Evolutionary conservation across 495 filamentous ascomycete species (phyloP).

Genomic region (Penicillium coffeae): DNA sequence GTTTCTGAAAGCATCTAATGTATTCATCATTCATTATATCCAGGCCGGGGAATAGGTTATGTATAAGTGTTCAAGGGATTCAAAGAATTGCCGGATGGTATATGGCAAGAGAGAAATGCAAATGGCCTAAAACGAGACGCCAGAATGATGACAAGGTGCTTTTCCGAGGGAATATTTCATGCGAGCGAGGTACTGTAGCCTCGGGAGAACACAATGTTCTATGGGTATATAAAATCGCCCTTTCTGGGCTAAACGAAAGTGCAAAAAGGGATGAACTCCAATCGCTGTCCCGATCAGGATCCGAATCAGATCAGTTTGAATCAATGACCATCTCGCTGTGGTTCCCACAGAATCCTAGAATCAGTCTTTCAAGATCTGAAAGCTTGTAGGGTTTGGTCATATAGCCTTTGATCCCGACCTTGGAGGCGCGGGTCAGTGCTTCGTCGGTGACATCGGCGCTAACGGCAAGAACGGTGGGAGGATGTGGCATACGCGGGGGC

Average conservation of each 20-base stretch:
- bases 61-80: conserved; percentile 11
- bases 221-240: conserved; percentile 14
- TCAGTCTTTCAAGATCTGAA: conserved; percentile 63
- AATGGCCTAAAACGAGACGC: conserved; percentile 6
- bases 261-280: neutral
- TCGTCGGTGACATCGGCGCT: conserved; percentile 74
- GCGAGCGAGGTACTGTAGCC: neutral
- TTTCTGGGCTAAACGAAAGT: neutral
- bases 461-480: conserved; percentile 61
- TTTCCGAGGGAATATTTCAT: conserved; percentile 5
- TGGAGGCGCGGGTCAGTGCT: conserved; percentile 58
- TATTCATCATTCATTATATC: conserved; percentile 28
- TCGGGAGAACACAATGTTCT: conserved; percentile 1
- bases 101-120: conserved; percentile 17
- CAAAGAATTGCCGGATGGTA: conserved; percentile 15
- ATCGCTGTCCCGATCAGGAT: too few relatives aligned
- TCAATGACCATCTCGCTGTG: conserved; percentile 3
- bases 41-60: conserved; percentile 14
- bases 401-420: conserved; percentile 71
- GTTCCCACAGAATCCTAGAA: conserved; percentile 56
- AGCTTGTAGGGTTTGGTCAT: conserved; percentile 79
- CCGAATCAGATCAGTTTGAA: neutral
- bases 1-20: neutral
- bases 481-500: conserved; percentile 8
- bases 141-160: conserved; percentile 3